Evolutionary conservation across 2,329 filamentous ascomycete genomes (phyloP), one percentile per base, ranked within the genome.

Genomic region (Lomentospora prolificans): DNA sequence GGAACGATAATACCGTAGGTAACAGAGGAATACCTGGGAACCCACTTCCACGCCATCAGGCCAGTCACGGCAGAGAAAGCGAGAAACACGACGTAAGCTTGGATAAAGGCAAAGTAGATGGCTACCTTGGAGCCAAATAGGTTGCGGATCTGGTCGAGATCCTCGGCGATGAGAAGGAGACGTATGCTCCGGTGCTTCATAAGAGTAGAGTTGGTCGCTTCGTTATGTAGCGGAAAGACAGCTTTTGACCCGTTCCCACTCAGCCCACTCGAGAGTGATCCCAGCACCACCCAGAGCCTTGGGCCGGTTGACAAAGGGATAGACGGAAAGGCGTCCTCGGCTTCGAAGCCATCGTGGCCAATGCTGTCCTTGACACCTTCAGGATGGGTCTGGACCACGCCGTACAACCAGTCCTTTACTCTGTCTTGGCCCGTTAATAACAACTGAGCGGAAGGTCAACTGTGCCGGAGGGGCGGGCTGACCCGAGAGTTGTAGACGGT

Each of bases 81-180:
- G 17, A 91, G 73, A 63, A 90, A 89, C 33, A 79, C 72, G 57
- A 87, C 85, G 65, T 91, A 91, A 12, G 80, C 82, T 63, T 90
- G 87, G 24, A 87, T 85, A 62, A 90, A 91, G n/a, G 86, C 86
- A 65, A 89, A 91, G 69, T 91, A 91, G 64, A 87, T 90, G 3
- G 85, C 87, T 55, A 67, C 67, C 69, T 85, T 84, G 58, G 84
- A 74, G 7, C 84, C 85, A 62, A 84, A 81, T 3, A 84, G 67
- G 58, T 85, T 72, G 8, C 83, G 75, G 50, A 87, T 82, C 8
- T 72, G 68, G 62, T 86, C 83, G 3, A 86, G 69, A 58, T 81
- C 72, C 33, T 76, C 68, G 8, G 70, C 59, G 5, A 70, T 75
- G 22, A 84, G 65, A 50, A 81, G 72, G 0, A 81, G 65, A 33